Conservation (phyloP, 2,329 filamentous ascomycete genomes). For the Cyanodermella asteris region DNA sequence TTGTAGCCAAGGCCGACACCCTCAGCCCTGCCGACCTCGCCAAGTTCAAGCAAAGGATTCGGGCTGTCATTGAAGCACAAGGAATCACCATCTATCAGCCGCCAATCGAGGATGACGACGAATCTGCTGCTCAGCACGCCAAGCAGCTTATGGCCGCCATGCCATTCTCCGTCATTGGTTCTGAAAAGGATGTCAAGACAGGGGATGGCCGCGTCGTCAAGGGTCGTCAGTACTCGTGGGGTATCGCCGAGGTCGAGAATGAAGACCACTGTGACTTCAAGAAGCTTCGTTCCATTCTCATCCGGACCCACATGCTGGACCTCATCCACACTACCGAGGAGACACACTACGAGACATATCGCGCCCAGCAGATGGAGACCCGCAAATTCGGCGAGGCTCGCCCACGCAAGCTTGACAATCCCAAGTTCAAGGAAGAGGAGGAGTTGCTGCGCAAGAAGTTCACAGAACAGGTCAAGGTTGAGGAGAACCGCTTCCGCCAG, state of each 20-base stretch:
- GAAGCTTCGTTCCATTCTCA: slow-evolving; percentile 96
- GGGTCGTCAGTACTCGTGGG: slow-evolving; percentile 97
- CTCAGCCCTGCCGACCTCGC: slow-evolving; percentile 78
- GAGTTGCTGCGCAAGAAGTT: slow-evolving; percentile 96
- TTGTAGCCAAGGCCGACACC: slow-evolving; percentile 96
- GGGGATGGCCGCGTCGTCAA: slow-evolving; percentile 91
- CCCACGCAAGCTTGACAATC: slow-evolving; percentile 95
- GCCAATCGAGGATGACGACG: slow-evolving; percentile 92
- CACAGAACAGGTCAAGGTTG: slow-evolving; percentile 99
- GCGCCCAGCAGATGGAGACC: slow-evolving; percentile 98
- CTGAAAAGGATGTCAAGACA: slow-evolving; percentile 97
- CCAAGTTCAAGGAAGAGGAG: slow-evolving; percentile 99
- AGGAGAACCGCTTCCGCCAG: slow-evolving; percentile 96
- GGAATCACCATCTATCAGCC: slow-evolving; percentile 99
- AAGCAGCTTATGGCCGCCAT: slow-evolving; percentile 88
- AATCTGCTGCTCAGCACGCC: slow-evolving; percentile 84
- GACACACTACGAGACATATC: slow-evolving; percentile 97
- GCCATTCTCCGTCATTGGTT: slow-evolving; percentile 97
- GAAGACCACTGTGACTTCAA: slow-evolving; percentile 99
- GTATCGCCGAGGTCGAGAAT: slow-evolving; percentile 97
- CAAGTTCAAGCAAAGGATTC: slow-evolving; percentile 92
- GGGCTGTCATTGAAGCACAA: slow-evolving; percentile 87
- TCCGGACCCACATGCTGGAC: slow-evolving; percentile 98
- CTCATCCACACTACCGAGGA: slow-evolving; percentile 99
- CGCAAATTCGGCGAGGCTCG: slow-evolving; percentile 96